Evolutionary conservation across 257 asterid genomes (phyloP).

Genomic region (Scutellaria minor): DNA sequence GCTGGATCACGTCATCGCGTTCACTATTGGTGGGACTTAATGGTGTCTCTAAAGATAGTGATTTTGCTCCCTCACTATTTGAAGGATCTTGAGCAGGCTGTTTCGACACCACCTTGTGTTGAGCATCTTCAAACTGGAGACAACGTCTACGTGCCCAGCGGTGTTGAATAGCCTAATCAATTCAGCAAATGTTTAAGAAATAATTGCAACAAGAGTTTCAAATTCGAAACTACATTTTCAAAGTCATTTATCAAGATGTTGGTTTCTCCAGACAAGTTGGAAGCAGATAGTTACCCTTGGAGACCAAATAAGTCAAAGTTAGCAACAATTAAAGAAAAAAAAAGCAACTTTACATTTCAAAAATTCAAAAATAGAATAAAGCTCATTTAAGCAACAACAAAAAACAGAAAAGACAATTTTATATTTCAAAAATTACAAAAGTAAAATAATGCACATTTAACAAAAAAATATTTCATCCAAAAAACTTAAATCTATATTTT

Average conservation of each 20-base stretch:
- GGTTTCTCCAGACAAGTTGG: background rate
- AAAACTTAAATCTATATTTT: background rate
- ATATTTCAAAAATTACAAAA: background rate
- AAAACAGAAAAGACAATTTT: background rate
- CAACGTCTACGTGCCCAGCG: constrained; percentile 59
- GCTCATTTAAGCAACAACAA: too few relatives aligned
- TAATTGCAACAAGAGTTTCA: background rate
- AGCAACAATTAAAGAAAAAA: constrained; percentile 21
- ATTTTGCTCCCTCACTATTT: constrained; percentile 43
- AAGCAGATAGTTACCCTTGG: background rate
- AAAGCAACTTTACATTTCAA: background rate
- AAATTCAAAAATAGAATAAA: too few relatives aligned
- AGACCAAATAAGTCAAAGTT: constrained; percentile 1
- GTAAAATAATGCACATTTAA: background rate
- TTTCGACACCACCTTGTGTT: constrained; percentile 31
- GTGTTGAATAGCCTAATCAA: constrained; percentile 49
- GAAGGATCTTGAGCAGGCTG: constrained; percentile 38
- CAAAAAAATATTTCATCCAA: background rate
- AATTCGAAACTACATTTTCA: background rate
- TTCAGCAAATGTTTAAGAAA: constrained; percentile 30
- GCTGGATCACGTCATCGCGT: constrained; percentile 32
- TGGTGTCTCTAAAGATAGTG: constrained; percentile 43
- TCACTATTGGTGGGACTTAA: constrained; percentile 31
- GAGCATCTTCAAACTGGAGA: constrained; percentile 72
- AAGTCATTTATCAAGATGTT: constrained; percentile 18